A percentile compares a stretch with the other conserved stretches of the same genome.
Conservation (phyloP, 371 early-diverging fungal genomes). For the Coemansia sp. region DNA sequence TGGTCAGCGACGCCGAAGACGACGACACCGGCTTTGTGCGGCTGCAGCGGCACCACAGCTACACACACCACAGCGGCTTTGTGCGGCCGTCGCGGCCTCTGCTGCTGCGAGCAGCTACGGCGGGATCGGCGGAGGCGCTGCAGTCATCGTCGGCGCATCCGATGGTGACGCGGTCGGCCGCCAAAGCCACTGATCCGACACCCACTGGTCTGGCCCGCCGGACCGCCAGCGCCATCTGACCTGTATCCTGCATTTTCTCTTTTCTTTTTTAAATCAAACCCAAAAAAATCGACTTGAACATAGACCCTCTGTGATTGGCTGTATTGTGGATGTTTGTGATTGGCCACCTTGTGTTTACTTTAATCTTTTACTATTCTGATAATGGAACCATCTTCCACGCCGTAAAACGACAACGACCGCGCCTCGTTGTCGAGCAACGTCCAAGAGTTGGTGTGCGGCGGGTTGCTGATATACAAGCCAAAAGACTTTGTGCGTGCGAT, state of each 20-base stretch:
- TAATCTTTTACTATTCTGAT: not conserved
- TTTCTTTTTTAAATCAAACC: not conserved
- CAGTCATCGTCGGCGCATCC: slow-evolving; percentile 15
- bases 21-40: slow-evolving; percentile 22
- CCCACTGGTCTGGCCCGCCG: slow-evolving; percentile 30
- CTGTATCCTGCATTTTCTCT: slow-evolving; percentile 14
- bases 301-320: not conserved
- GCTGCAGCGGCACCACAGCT: slow-evolving; percentile 8
- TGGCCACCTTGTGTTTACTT: slow-evolving; percentile 5
- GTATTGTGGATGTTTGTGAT: not conserved
- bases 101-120: slow-evolving; percentile 27
- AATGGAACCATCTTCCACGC: slow-evolving; percentile 17
- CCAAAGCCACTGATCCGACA: slow-evolving; percentile 5
- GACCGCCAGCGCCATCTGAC: slow-evolving; percentile 38
- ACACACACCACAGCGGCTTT: not conserved
- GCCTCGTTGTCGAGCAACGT: slow-evolving; percentile 18
- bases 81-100: slow-evolving; percentile 1
- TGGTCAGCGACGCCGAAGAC: slow-evolving; percentile 1
- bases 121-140: slow-evolving; percentile 7
- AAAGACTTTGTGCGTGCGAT: slow-evolving; percentile 20
- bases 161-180: slow-evolving; percentile 32
- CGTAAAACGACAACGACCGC: slow-evolving; percentile 28
- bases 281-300: not conserved
- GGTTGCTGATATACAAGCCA: slow-evolving; percentile 2
- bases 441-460: slow-evolving; percentile 4